A percentile compares a stretch with the other conserved stretches of the same genome.
These are phyloP conservation scores for Glycine soja DNA, from an alignment of 306 rosid species.

Conservation along the genomic window DNA sequence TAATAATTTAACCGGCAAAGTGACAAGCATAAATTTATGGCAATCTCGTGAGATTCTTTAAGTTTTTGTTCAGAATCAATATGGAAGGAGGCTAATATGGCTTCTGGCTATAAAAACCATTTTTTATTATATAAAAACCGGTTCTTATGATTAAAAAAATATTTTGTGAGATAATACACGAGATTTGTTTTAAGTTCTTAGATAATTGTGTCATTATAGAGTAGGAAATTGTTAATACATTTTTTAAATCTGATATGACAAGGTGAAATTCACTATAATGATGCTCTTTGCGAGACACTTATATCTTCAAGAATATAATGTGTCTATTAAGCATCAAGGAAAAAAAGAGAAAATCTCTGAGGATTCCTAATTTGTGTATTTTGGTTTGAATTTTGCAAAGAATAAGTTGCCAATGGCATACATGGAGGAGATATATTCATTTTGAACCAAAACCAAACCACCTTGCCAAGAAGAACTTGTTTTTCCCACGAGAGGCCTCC, in stretches of 20 bases:
- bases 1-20: conserved; percentile 30
- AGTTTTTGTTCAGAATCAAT: not conserved
- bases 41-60: not conserved
- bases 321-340: conserved; percentile 32
- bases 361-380: not conserved
- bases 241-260: not conserved
- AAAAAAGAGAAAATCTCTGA: not conserved
- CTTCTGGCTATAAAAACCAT: not conserved
- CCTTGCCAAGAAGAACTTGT: conserved; percentile 69
- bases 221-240: not conserved
- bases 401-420: conserved; percentile 27
- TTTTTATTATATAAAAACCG: too few species aligned
- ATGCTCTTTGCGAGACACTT: not conserved
- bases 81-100: not conserved
- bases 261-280: not conserved
- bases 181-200: not conserved
- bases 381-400: conserved; percentile 38
- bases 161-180: not conserved
- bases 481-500: conserved; percentile 66
- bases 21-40: conserved; percentile 7
- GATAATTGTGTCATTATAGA: not conserved
- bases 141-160: not conserved
- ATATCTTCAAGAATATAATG: conserved; percentile 36
- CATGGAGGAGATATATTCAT: conserved; percentile 45
- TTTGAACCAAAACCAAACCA: conserved; percentile 92